phyloP scores from a whole-genome alignment of 805 yeast species.

The Kluyveromyces siamensis region DNA sequence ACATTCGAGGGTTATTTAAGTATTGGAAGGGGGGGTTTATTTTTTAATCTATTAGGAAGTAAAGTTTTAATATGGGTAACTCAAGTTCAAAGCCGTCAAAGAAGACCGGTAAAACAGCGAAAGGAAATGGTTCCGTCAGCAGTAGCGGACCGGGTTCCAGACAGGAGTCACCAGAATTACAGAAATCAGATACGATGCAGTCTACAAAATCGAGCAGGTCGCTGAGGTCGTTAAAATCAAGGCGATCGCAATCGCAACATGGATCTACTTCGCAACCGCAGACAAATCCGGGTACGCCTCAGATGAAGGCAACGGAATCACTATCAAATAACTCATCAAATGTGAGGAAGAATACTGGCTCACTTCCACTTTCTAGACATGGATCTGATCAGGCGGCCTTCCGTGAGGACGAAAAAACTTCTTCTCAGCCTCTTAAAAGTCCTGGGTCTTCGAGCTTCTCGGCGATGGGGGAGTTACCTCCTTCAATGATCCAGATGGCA shows the following conservation, averaged over 20 bases:
- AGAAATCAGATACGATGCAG: slow-evolving; percentile 46
- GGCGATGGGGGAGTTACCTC: slow-evolving; percentile 39
- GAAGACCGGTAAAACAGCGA: background rate
- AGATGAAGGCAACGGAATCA: background rate
- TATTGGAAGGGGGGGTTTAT: background rate
- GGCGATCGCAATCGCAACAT: slow-evolving; percentile 14
- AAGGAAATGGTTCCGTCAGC: background rate
- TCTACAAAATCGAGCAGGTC: slow-evolving; percentile 42
- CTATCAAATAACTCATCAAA: slow-evolving; percentile 3
- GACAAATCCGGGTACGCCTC: slow-evolving; percentile 2
- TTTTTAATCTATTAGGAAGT: background rate
- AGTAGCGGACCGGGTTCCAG: slow-evolving; percentile 45
- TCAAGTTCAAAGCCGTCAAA: slow-evolving; percentile 35
- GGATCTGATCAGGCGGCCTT: slow-evolving; percentile 5
- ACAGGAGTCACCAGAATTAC: slow-evolving; percentile 34
- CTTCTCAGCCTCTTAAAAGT: background rate
- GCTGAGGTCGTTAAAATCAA: slow-evolving; percentile 31
- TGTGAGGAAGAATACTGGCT: slow-evolving; percentile 3
- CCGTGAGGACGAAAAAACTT: background rate
- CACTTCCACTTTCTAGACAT: slow-evolving; percentile 7
- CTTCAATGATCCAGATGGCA: slow-evolving; percentile 59
- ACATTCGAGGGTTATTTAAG: background rate
- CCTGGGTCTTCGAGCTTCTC: slow-evolving; percentile 22
- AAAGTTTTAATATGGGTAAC: slow-evolving; percentile 37
- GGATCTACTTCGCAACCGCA: slow-evolving; percentile 4